Percentiles rank a stretch among this genome's conserved stretches.
Conservation (phyloP, 805 yeast species). For the Candida awuae region DNA sequence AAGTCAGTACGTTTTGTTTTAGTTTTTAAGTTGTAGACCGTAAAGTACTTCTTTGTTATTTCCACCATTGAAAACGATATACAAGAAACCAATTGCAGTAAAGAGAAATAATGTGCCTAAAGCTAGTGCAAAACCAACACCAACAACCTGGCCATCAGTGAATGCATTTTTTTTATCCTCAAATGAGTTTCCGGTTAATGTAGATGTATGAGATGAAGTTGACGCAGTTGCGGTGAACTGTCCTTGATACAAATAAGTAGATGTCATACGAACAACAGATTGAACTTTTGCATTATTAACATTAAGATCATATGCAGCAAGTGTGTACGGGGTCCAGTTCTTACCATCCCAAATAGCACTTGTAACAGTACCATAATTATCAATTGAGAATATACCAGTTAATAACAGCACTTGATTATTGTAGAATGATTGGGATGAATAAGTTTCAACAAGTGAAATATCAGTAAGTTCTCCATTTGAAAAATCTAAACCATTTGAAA, state of each 20-base stretch:
- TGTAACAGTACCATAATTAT: constrained; percentile 46
- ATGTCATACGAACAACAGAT: constrained; percentile 32
- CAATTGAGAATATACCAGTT: constrained; percentile 47
- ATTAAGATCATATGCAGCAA: constrained; percentile 31
- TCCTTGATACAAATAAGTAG: constrained; percentile 28
- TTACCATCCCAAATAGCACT: constrained; percentile 60
- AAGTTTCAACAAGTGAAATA: constrained; percentile 21
- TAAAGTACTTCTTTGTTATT: constrained; percentile 32
- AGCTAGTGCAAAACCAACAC: constrained; percentile 62
- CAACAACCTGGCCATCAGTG: constrained; percentile 56
- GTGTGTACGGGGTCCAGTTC: constrained; percentile 58
- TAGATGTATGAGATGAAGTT: constrained; percentile 7
- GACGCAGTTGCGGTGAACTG: constrained; percentile 22
- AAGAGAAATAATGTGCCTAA: constrained; percentile 40
- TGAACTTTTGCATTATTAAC: constrained; percentile 19
- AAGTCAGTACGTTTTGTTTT: no score
- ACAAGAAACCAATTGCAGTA: constrained; percentile 33
- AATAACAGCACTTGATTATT: constrained; percentile 43
- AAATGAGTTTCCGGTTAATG: constrained; percentile 8
- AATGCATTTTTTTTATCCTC: constrained; percentile 16
- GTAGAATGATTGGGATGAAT: constrained; percentile 31
- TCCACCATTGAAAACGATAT: constrained; percentile 24
- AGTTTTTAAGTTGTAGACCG: constrained; percentile 38
- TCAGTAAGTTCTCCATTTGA: constrained; percentile 36
- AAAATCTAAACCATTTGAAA: constrained; percentile 32